These are phyloP conservation scores for Phytophthora vignae DNA, from an alignment of 352 stramenopile genomes.

Conservation along the genomic window DNA sequence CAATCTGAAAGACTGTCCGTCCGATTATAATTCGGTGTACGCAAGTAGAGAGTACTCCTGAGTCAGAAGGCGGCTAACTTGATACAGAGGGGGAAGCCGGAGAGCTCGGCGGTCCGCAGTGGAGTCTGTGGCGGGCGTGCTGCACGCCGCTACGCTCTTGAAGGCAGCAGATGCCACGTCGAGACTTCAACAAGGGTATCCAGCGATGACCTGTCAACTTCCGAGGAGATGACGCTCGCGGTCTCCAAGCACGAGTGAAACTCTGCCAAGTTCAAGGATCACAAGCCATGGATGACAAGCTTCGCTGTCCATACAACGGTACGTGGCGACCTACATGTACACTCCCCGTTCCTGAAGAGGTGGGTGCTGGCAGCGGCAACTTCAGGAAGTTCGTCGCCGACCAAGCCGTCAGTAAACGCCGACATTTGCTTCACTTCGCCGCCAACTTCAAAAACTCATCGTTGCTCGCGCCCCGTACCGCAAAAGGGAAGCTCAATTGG, in stretches of 20 bases:
- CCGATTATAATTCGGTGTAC: too few relatives aligned
- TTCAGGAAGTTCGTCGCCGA: conserved; percentile 8
- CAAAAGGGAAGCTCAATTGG: not conserved
- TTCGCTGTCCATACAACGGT: not conserved
- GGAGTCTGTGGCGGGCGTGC: not conserved
- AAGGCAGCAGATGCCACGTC: not conserved
- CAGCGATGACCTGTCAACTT: not conserved
- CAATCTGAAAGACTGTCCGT: too few relatives aligned
- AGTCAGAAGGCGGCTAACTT: too few relatives aligned
- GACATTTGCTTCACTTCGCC: not conserved
- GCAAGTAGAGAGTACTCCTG: too few relatives aligned
- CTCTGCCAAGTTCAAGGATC: conserved; percentile 3
- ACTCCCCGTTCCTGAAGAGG: not conserved
- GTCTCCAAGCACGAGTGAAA: conserved; percentile 3
- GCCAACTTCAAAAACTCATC: conserved; percentile 9
- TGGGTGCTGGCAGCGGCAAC: not conserved
- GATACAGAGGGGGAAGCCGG: too few relatives aligned
- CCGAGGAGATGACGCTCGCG: not conserved
- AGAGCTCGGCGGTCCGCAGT: too few relatives aligned
- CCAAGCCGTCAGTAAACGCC: not conserved
- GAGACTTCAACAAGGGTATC: not conserved
- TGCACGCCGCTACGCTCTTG: not conserved
- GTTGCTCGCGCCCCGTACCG: not conserved
- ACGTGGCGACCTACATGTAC: not conserved
- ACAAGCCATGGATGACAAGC: not conserved